Evolutionary conservation across 2,329 filamentous ascomycete species (phyloP).

Genomic region (Myotisia sp.): DNA sequence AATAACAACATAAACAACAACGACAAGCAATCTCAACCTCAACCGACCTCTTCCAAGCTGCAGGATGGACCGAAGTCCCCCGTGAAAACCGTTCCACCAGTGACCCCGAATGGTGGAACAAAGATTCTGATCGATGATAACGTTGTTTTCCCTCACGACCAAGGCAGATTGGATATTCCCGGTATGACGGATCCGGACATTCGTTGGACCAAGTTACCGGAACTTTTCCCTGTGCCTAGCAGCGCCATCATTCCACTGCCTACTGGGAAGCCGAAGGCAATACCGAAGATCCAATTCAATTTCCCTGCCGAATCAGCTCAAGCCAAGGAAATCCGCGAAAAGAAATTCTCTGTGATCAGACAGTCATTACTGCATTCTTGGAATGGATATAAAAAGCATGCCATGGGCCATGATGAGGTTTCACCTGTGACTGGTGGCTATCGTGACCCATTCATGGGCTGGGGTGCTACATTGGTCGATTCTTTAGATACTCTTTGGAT

Average conservation of each 20-base stretch:
- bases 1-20: no score
- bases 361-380: constrained; percentile 43
- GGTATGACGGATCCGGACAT: constrained; percentile 23
- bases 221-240: constrained; percentile 61
- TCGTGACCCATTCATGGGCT: constrained; percentile 49
- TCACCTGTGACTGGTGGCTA: constrained; percentile 40
- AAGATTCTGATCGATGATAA: background rate
- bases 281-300: constrained; percentile 19
- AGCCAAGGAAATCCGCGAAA: constrained; percentile 25
- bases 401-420: constrained; percentile 52
- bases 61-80: no score
- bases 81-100: no score
- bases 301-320: constrained; percentile 16
- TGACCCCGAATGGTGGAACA: no score
- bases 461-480: constrained; percentile 48
- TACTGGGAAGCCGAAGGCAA: constrained; percentile 13
- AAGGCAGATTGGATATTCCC: constrained; percentile 23
- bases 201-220: constrained; percentile 60
- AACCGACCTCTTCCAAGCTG: no score
- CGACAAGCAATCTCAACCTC: no score
- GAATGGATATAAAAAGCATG: constrained; percentile 46
- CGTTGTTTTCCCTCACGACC: background rate
- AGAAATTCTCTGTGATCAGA: constrained; percentile 34
- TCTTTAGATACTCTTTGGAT: constrained; percentile 49
- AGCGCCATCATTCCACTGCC: constrained; percentile 58